These are phyloP conservation scores for Colletotrichum cereale DNA, from an alignment of 2,329 filamentous ascomycete genomes.

Conservation along the genomic window DNA sequence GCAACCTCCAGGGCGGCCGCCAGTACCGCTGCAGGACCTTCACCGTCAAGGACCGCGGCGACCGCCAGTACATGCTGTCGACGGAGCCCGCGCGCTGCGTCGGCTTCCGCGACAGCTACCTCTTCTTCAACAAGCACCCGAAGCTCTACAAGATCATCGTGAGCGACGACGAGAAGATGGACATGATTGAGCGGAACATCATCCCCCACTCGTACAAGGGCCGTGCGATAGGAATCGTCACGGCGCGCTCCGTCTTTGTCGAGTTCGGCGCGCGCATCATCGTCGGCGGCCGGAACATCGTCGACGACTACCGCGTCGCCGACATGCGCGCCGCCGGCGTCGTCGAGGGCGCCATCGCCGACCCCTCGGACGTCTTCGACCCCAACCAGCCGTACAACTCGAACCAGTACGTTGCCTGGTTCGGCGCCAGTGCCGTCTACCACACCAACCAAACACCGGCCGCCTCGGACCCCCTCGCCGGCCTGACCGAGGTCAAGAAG, in stretches of 20 bases:
- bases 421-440: conserved; percentile 95
- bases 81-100: conserved; percentile 97
- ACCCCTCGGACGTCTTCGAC: conserved; percentile 86
- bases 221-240: conserved; percentile 95
- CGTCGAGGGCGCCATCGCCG: conserved; percentile 89
- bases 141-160: conserved; percentile 98
- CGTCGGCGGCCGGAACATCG: conserved; percentile 86
- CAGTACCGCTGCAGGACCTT: conserved; percentile 98
- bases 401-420: conserved; percentile 99
- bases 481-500: conserved; percentile 86
- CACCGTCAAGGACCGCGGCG: conserved; percentile 84
- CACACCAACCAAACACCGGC: conserved; percentile 80
- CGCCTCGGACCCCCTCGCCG: conserved; percentile 76
- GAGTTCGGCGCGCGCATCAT: conserved; percentile 97
- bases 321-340: conserved; percentile 81
- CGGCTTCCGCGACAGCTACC: conserved; percentile 96
- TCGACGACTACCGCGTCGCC: conserved; percentile 89
- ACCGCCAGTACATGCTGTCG: conserved; percentile 96
- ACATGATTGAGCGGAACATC: conserved; percentile 94
- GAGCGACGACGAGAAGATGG: conserved; percentile 95
- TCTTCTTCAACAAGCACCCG: conserved; percentile 99
- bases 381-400: conserved; percentile 93
- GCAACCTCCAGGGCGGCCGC: conserved; percentile 83
- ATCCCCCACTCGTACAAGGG: conserved; percentile 99
- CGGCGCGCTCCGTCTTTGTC: conserved; percentile 94